Evolutionary conservation across 331 rosid species (phyloP).

Genomic region (Malus hybrid): DNA sequence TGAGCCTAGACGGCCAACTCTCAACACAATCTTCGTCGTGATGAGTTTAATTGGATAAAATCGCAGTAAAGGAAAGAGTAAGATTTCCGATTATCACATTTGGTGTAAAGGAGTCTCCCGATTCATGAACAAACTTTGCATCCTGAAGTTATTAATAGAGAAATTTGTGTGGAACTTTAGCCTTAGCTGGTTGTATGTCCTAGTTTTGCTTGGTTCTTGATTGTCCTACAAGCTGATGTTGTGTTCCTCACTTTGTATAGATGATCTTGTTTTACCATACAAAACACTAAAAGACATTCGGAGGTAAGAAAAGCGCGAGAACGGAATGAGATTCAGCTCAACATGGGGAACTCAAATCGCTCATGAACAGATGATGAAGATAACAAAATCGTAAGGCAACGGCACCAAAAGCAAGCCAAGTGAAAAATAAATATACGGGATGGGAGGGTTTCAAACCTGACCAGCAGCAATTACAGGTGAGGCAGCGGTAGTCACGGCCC

Average conservation of each 20-base stretch:
- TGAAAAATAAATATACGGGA: background rate
- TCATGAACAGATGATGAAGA: background rate
- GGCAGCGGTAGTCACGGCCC: conserved; percentile 52
- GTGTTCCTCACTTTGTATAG: too few relatives aligned
- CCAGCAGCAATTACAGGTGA: conserved; percentile 70
- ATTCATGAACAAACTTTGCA: background rate
- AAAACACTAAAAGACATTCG: background rate
- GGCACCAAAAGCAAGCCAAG: background rate
- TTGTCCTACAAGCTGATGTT: background rate
- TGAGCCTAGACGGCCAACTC: background rate
- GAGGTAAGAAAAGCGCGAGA: background rate
- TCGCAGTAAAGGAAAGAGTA: background rate
- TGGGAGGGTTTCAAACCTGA: conserved; percentile 39
- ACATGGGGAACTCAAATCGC: background rate
- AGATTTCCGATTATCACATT: background rate
- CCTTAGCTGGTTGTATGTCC: background rate
- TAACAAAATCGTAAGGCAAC: background rate
- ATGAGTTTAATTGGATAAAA: background rate
- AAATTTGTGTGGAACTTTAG: background rate
- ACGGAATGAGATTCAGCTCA: background rate
- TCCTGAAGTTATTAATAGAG: background rate
- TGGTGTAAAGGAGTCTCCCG: background rate
- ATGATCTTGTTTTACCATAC: too few relatives aligned
- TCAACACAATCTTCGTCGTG: background rate
- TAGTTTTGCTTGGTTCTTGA: background rate